phyloP scores from a whole-genome alignment of 768 basidiomycete species.

The Leccinum fibrillosum region DNA sequence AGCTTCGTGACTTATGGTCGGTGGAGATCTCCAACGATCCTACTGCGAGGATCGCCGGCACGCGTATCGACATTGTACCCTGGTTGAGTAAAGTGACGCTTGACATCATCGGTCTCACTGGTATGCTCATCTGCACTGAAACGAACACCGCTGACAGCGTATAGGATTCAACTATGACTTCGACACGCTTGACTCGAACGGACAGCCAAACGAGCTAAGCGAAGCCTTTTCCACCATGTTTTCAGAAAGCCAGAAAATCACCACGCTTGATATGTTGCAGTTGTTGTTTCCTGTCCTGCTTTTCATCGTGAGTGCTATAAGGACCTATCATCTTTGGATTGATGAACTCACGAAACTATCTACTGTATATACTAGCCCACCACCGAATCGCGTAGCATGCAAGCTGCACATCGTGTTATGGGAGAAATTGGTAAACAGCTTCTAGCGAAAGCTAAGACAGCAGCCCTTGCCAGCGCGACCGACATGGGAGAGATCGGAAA shows the following conservation, averaged over 20 bases:
- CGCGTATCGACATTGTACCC: conserved; percentile 30
- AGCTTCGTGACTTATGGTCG: conserved; percentile 50
- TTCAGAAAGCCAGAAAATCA: conserved; percentile 3
- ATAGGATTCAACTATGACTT: conserved; percentile 41
- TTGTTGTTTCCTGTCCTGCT: conserved; percentile 36
- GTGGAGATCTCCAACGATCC: conserved; percentile 30
- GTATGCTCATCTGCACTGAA: conserved; percentile 13
- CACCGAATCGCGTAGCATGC: not conserved
- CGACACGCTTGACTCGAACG: conserved; percentile 26
- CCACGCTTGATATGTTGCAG: conserved; percentile 32
- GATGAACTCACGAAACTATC: not conserved
- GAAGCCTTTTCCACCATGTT: conserved; percentile 34
- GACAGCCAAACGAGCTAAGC: conserved; percentile 29
- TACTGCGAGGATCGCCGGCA: conserved; percentile 9
- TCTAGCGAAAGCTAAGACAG: conserved; percentile 46
- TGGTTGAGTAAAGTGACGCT: conserved; percentile 37
- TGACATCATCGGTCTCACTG: conserved; percentile 42
- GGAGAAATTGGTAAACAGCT: conserved; percentile 29
- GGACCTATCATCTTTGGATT: not conserved
- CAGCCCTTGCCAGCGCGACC: conserved; percentile 22
- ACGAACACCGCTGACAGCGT: not conserved
- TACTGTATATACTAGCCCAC: not conserved
- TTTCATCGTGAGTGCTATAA: conserved; percentile 32
- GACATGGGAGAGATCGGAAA: conserved; percentile 32
- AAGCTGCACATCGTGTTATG: conserved; percentile 35